Evolutionary conservation across 371 early-diverging fungal genomes (phyloP), one percentile per base, ranked within the genome.

Genomic region (Mucor circinelloides): DNA sequence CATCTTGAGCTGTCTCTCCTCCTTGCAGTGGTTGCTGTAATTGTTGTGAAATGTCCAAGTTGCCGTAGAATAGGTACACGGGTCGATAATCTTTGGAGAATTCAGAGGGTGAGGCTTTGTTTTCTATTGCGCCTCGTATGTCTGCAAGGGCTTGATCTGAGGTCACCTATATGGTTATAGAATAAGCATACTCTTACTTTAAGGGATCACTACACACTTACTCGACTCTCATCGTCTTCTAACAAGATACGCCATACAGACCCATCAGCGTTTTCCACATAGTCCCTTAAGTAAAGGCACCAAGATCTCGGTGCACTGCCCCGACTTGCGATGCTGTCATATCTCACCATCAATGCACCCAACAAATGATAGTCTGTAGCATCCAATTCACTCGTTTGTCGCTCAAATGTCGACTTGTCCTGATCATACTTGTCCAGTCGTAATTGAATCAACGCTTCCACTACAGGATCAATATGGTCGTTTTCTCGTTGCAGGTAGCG

Each of bases 281-380:
- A 82, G 56, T 74, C 78, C n/a, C 82, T 72, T 10, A 79, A 19
- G 60, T 82, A 82, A 13, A 82, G 63, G 40, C 73, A 73, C 79
- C 82, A 82, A 15, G 66, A 19, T 42, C 68, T 42, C 15, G 71
- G 42, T 25, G 54, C 23, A 36, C 36, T 38, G 3, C 65, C 70
- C 21, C 42, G 32, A 30, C 25, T 71, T 9, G 59, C 42, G 2
- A 56, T 60, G 46, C 66, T 60, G 34, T 78, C 76, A 36, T 78
- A 67, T 3, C 71, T 68, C 21, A 66, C 69, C 79, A 81, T 75
- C 25, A 81, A 46, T 8, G 73, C 82, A 12, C 79, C 82, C 72
- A 79, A 71, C 23, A 82, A 46, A 21, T 71, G 59, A 63, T 75
- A 79, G 48, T 75, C 70, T n/a, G 71, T 34, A 19, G 60, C 25